Evolutionary conservation across 495 filamentous ascomycete genomes (phyloP), one percentile per base, ranked within the genome.

Genomic region (Gamarada debralockiae): DNA sequence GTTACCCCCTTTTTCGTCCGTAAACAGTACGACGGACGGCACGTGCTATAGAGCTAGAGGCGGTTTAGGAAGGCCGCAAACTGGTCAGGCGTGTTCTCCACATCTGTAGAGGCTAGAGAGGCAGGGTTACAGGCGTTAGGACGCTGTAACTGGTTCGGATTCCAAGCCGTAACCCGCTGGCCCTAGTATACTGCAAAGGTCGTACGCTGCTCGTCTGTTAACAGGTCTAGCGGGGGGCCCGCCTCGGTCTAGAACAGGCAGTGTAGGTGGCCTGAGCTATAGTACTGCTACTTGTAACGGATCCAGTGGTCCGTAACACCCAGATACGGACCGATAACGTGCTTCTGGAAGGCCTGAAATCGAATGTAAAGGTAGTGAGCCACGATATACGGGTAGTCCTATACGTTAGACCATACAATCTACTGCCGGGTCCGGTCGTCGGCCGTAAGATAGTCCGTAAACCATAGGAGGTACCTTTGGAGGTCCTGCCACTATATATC

Each of bases 301-400:
- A 18, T 14, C 47, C 27, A 50, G 47, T 50, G 22, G 47, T 50
- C 47, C 15, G 14, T 21, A 21, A 36, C 10, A 5, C 27, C 25
- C 9, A 50, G 47, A 38, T 18, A 41, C 18, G 18, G 17, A 15
- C 38, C 6, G 38, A 41, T 6, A 15, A 41, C 18, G 18, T 41
- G 31, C 47, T 50, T 21, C 5, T 13, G 17, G 20, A 50, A 50
- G 47, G 47, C 47, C 27, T 22, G 25, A 20, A 50, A 50, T 29
- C 47, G 47, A 50, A 50, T 8, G 20, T 36, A 31, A 18, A 50
- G 25, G 20, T 50, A 50, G 47, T 50, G 21, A 18, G 27, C 27
- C 18, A 50, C 20, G 27, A 50, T 15, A 40, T 50, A 38, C 10
- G 27, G 31, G 27, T 38, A 38, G 13, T 50, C 47, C 47, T 50